Percentiles rank a stretch among this genome's conserved stretches.
These are phyloP conservation scores for Arabis hirsuta DNA, from an alignment of 345 rosid species.

Conservation along the genomic window DNA sequence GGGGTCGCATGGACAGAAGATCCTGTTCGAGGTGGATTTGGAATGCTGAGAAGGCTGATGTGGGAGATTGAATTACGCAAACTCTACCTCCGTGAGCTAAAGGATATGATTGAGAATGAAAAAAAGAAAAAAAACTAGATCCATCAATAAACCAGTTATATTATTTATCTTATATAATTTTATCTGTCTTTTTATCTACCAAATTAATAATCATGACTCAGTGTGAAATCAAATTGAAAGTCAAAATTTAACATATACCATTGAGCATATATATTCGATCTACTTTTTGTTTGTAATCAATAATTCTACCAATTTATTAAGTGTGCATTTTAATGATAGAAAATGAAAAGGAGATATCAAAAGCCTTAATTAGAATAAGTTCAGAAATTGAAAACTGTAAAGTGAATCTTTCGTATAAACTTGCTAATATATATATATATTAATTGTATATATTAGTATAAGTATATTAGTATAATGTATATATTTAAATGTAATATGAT, in stretches of 20 bases:
- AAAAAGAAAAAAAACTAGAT: neutral
- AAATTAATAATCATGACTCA: neutral
- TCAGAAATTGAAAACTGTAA: too few relatives aligned
- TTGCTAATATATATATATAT: too few relatives aligned
- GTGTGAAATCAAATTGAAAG: neutral
- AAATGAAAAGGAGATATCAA: too few relatives aligned
- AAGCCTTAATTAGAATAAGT: too few relatives aligned
- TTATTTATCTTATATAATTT: neutral
- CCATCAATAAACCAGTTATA: neutral
- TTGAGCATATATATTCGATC: neutral
- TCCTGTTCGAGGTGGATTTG: slow-evolving; percentile 1
- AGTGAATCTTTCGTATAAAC: too few relatives aligned
- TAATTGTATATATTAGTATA: too few relatives aligned
- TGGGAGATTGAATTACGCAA: neutral
- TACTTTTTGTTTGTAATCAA: too few relatives aligned
- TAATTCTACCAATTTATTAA: too few relatives aligned
- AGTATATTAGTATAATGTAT: too few relatives aligned
- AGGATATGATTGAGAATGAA: neutral
- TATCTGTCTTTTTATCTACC: neutral
- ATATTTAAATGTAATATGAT: too few relatives aligned
- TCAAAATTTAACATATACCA: neutral
- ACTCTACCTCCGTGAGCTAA: neutral
- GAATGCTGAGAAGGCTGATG: neutral
- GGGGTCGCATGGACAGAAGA: neutral
- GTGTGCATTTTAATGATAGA: too few relatives aligned